Conservation (phyloP, 768 basidiomycete genomes). For the Podaxis sp. region DNA sequence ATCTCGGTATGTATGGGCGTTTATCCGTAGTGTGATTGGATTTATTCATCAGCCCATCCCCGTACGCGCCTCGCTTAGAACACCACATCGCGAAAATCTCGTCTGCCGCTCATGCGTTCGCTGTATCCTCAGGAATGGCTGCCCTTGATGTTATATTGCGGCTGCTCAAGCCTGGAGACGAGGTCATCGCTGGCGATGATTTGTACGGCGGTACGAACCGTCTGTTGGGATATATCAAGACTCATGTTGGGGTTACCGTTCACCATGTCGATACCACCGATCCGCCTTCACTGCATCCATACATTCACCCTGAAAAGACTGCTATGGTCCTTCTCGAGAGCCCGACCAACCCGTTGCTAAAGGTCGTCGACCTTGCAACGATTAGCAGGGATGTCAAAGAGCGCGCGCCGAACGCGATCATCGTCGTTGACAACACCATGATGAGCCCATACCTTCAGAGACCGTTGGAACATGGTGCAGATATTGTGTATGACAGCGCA, state of each 20-base stretch:
- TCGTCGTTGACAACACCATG: constrained; percentile 99
- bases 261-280: constrained; percentile 94
- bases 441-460: constrained; percentile 98
- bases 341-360: constrained; percentile 95
- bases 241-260: constrained; percentile 85
- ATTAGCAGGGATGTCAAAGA: constrained; percentile 87
- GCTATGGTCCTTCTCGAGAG: constrained; percentile 97
- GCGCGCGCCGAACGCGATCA: constrained; percentile 72
- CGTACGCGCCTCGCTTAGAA: constrained; percentile 48
- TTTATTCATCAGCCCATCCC: not conserved
- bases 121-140: constrained; percentile 97
- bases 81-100: constrained; percentile 98
- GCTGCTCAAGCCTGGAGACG: constrained; percentile 91
- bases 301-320: constrained; percentile 71
- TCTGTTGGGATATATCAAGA: constrained; percentile 83
- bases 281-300: constrained; percentile 57
- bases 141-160: constrained; percentile 95
- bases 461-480: constrained; percentile 93
- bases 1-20: constrained; percentile 64
- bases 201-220: constrained; percentile 98
- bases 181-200: constrained; percentile 95
- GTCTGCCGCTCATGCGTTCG: constrained; percentile 85
- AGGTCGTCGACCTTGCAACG: constrained; percentile 85
- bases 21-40: constrained; percentile 11
- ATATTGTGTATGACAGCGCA: constrained; percentile 96